Evolutionary conservation across 768 basidiomycete species (phyloP), one percentile per base, ranked within the genome.

Genomic region (Boletus pseudo-olivaceus): DNA sequence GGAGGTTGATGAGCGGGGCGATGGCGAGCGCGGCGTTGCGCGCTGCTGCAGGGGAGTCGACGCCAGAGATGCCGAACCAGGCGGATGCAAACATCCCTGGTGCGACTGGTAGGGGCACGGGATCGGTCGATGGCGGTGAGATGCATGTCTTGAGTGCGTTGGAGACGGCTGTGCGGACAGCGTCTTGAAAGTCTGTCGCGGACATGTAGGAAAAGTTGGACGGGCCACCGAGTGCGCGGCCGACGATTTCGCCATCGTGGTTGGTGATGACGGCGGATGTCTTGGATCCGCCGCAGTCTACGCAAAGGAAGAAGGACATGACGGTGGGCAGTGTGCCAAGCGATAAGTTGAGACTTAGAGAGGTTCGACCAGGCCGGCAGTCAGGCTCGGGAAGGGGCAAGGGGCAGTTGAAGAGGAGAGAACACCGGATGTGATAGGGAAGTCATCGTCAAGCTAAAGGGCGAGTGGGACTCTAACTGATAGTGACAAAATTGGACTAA

Each of bases 221-320:
- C 1, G 90, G 88, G 2, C 90, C 90, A 8, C 83, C 84, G 17
- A 75, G 68, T 2, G 83, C 89, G 41, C 87, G 84, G 1, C 84
- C 85, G 41, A 90, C 54, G 60, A 91, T 78, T 5, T 72, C 70
- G 57, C 90, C 88, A 3, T 75, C 58, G 19, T 66, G 60, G 65
- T 85, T 76, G 55, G 77, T 77, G 67, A 95, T 82, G 55, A 81
- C 88, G 7, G 81, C 88, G 27, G 87, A 81, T 10, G 93, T 93
- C 74, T 95, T 96, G 41, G 90, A 90, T 20, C 90, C 93, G 30
- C 93, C 93, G 57, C 91, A 93, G 71, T 93, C 91, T 58, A 89
- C 85, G 64, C 87, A 92, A 59, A 93, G 84, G 65, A 82, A 88
- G 62, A 89, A 72, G 11, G 84, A 72, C 82, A 83, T 83, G 0